Percentiles rank a stretch among this genome's conserved stretches.
These are phyloP conservation scores for Xylaria sp. DNA, from an alignment of 2,329 filamentous ascomycete species.

Conservation along the genomic window DNA sequence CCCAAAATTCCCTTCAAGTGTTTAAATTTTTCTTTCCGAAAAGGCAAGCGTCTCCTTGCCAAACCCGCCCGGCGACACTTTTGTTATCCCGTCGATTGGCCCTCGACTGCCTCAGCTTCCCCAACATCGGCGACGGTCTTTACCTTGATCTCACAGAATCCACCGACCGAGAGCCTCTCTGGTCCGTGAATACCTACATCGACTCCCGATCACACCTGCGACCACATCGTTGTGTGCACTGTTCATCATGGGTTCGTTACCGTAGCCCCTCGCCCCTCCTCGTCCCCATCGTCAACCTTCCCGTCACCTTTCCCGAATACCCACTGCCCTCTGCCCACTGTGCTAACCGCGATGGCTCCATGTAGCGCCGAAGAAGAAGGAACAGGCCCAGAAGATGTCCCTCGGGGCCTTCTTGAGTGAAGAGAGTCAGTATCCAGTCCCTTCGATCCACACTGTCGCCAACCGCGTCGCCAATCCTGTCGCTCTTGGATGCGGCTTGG, in stretches of 20 bases:
- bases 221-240: constrained; percentile 16
- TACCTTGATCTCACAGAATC: background rate
- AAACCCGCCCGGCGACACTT: constrained; percentile 22
- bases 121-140: constrained; percentile 18
- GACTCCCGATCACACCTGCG: constrained; percentile 22
- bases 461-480: background rate
- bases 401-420: constrained; percentile 93
- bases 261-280: background rate
- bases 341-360: constrained; percentile 43
- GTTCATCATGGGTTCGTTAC: constrained; percentile 54
- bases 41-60: constrained; percentile 27
- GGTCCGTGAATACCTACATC: constrained; percentile 16
- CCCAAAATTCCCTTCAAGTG: constrained; percentile 21
- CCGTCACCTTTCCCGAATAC: background rate
- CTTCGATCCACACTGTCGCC: constrained; percentile 23
- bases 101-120: constrained; percentile 8
- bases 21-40: constrained; percentile 29
- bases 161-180: constrained; percentile 2
- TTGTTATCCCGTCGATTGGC: constrained; percentile 22
- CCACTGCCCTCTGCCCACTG: background rate
- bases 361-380: constrained; percentile 85
- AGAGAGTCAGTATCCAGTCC: constrained; percentile 61
- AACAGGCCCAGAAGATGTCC: constrained; percentile 89
- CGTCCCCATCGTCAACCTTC: constrained; percentile 9
- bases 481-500: constrained; percentile 6